Conservation (phyloP, 2,329 filamentous ascomycete species). For the Cladophialophora carrionii region DNA sequence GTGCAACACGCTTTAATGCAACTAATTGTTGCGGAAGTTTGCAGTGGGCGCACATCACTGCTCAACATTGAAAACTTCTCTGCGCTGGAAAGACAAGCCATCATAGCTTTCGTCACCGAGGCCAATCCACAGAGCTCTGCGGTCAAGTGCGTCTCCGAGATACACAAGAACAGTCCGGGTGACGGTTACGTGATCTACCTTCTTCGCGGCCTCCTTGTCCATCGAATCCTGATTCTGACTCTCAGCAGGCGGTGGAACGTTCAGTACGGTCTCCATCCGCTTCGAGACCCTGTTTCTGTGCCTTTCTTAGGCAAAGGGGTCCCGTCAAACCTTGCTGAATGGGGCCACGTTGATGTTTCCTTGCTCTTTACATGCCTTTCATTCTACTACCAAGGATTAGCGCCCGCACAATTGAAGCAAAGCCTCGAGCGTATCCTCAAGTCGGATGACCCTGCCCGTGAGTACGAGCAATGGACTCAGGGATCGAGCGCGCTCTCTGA, state of each 20-base stretch:
- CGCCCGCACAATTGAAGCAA: constrained; percentile 54
- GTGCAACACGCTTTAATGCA: constrained; percentile 52
- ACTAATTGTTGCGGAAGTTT: constrained; percentile 50
- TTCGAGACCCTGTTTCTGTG: constrained; percentile 60
- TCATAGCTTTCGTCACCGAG: constrained; percentile 16
- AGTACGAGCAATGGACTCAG: constrained; percentile 50
- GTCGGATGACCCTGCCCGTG: constrained; percentile 56
- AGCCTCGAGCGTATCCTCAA: constrained; percentile 54
- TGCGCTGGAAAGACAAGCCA: constrained; percentile 11
- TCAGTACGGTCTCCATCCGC: constrained; percentile 61
- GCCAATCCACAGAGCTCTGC: constrained; percentile 5
- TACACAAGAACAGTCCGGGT: constrained; percentile 13
- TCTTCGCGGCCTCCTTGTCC: constrained; percentile 56
- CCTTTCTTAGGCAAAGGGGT: constrained; percentile 64
- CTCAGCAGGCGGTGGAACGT: constrained; percentile 67
- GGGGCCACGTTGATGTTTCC: constrained; percentile 64
- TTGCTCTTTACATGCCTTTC: constrained; percentile 60
- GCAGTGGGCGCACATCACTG: constrained; percentile 40
- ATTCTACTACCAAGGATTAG: constrained; percentile 62
- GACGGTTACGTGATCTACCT: constrained; percentile 31
- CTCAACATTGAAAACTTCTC: constrained; percentile 20
- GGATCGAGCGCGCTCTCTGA: constrained; percentile 43
- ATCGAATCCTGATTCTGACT: constrained; percentile 58
- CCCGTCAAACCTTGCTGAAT: constrained; percentile 61
- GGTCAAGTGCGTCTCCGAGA: constrained; percentile 5